Evolutionary conservation across 2,329 filamentous ascomycete species (phyloP), one percentile per base, ranked within the genome.

Genomic region (Aspergillus sp.): DNA sequence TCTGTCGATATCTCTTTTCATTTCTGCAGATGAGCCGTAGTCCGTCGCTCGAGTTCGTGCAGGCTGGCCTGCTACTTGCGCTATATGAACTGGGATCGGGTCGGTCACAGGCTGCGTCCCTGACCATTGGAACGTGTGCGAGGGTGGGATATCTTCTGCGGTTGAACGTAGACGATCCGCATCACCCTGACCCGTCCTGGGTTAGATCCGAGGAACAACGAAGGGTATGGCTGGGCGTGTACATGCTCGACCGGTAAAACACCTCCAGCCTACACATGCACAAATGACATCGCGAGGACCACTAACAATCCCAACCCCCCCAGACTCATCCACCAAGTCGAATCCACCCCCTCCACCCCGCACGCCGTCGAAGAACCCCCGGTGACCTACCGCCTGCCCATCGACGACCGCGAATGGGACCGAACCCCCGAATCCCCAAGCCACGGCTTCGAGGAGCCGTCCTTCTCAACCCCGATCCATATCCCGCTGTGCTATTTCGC

Each of bases 211-310:
- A 63, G 15, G 61, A 63, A 45, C 57, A 46, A 23, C 31, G 57
- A 22, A 34, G 61, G 25, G 57, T 57, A 2, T 63, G 61, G 61
- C n/a, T 50, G 15, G 61, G 61, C 8, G 3, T 63, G 11, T 61
- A 57, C n/a, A 19, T 63, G 25, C 22, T 63, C 8, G 61, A 63
- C n/a, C 41, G 61, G 61, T 61, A 9, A 25, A 7, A 38, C 17
- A n/a, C 1, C 5, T n/a, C 23, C 47, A 19, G 19, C 2, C 19
- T 19, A 2, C 2, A 19, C 19, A 19, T 19, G 19, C 19, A 19
- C 19, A 19, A 19, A 19, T 19, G 19, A 19, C 19, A 19, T 19
- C 19, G 48, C 19, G 23, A 2, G 13, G 25, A 6, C 17, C 4
- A 15, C 23, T 4, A 22, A 17, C n/a, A 34, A 31, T n/a, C 28